phyloP scores from a whole-genome alignment of 2,329 filamentous ascomycete species.

The Neonectria hederae region DNA sequence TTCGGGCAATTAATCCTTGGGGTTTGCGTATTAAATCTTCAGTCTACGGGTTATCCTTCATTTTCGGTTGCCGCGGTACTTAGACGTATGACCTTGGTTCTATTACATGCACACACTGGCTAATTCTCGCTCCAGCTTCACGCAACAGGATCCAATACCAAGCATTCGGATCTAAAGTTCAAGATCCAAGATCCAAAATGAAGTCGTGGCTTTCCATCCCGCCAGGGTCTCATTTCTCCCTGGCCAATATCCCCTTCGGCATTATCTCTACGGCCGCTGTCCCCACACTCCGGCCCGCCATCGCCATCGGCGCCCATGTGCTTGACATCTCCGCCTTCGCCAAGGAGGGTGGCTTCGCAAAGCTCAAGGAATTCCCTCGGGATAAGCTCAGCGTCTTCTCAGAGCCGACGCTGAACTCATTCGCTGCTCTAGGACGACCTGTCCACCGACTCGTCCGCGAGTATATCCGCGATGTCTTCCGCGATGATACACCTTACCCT shows the following conservation, averaged over 20 bases:
- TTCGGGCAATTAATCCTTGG: constrained; percentile 7
- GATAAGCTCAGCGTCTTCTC: constrained; percentile 42
- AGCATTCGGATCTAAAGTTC: too few relatives aligned
- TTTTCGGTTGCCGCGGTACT: neutral
- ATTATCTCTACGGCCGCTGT: constrained; percentile 73
- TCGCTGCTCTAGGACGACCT: constrained; percentile 66
- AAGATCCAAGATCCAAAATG: constrained; percentile 9
- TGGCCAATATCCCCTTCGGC: constrained; percentile 84
- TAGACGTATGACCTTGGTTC: constrained; percentile 1
- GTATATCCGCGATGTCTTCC: constrained; percentile 69
- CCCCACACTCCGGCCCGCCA: constrained; percentile 67
- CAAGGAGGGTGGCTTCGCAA: constrained; percentile 50
- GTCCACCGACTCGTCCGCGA: constrained; percentile 75
- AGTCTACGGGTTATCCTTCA: neutral
- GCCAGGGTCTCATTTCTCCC: constrained; percentile 50
- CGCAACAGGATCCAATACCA: neutral
- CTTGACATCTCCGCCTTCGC: constrained; percentile 75
- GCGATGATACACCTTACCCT: constrained; percentile 59
- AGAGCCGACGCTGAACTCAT: constrained; percentile 44
- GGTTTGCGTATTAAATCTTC: constrained; percentile 11
- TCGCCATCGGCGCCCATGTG: constrained; percentile 77
- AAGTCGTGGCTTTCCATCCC: constrained; percentile 41
- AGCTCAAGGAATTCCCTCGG: constrained; percentile 36
- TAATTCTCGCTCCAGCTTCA: neutral
- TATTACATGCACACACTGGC: neutral